Base-by-base conservation (phyloP, 2,329 filamentous ascomycete genomes). In the Aureobasidium zeae region DNA sequence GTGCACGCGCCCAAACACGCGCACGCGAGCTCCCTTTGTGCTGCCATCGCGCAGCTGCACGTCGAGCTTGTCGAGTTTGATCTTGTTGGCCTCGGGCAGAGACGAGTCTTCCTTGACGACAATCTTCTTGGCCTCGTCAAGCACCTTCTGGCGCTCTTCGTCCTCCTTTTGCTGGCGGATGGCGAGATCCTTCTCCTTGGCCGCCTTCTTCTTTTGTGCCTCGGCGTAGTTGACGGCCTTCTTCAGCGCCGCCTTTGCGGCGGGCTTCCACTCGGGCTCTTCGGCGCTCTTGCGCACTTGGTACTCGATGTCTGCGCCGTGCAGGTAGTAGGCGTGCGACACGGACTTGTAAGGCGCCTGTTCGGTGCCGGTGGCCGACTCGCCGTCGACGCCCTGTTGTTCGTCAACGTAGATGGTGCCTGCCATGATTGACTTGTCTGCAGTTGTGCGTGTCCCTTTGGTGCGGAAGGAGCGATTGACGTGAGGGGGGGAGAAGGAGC, bases 91-190 rank as follows among this genome's bases (percentile, higher is more conserved):
- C 61, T 79, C 71, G 25, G 86, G 85, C 46, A 95, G 72, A 45
- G 77, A 79, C 35, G 68, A 53, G 55, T 91, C 83, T 64, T 91
- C 81, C 53, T 68, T 70, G 48, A 83, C 68, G 47, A 81, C 66
- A 50, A 89, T 73, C 65, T 85, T 84, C 72, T 87, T 88, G 25
- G 85, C 83, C 53, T 88, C 83, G 59, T 93, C 86, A 22, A 93
- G 70, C 22, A 85, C 71, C 60, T 77, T 74, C 50, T 79, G 71
- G 43, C 82, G 76, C 58, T 82, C 79, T 53, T 80, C 77, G 49
- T 80, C 76, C 61, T 83, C 79, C 64, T 86, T 79, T 57, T 80
- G 77, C 63, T 86, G 78, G 44, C 80, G 74, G 33, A 81, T 77
- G 44, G 79, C 81, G 51, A 78, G 68, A 58, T 87, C 81, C 53